Evolutionary conservation across 2,329 filamentous ascomycete genomes (phyloP).

Genomic region (Fusarium sp.): DNA sequence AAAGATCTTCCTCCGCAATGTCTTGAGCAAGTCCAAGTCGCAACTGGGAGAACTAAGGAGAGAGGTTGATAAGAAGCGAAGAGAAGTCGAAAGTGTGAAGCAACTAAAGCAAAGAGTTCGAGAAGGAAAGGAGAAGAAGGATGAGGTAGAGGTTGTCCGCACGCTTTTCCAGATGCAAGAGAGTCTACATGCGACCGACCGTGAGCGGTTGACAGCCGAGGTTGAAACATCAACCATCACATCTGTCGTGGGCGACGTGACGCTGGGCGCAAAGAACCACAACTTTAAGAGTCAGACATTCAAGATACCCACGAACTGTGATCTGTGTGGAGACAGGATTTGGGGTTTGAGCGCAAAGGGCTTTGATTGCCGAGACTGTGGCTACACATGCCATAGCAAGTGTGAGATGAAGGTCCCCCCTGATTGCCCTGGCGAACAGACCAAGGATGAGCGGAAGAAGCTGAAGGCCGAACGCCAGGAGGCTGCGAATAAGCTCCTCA

Average conservation of each 20-base stretch:
- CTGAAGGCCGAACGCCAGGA: constrained; percentile 88
- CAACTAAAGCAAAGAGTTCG: constrained; percentile 79
- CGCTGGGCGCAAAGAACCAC: constrained; percentile 91
- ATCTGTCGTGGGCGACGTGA: constrained; percentile 90
- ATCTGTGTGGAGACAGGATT: constrained; percentile 94
- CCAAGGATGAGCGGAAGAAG: constrained; percentile 95
- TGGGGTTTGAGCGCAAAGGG: constrained; percentile 98
- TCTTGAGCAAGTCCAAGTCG: constrained; percentile 89
- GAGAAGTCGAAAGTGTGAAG: constrained; percentile 85
- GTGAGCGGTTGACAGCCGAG: constrained; percentile 86
- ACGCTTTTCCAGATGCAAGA: constrained; percentile 89
- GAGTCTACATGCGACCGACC: constrained; percentile 84
- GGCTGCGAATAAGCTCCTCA: constrained; percentile 72
- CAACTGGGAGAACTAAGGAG: constrained; percentile 83
- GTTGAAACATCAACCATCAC: constrained; percentile 95
- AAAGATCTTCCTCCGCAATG: constrained; percentile 90
- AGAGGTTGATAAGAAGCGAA: constrained; percentile 86
- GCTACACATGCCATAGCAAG: constrained; percentile 98
- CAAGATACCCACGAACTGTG: constrained; percentile 98
- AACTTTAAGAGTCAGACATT: constrained; percentile 99
- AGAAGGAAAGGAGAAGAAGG: constrained; percentile 87
- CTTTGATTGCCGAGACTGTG: constrained; percentile 94
- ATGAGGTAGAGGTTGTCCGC: constrained; percentile 86
- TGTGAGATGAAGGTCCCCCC: constrained; percentile 99
- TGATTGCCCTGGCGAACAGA: constrained; percentile 92